Base-by-base conservation (phyloP, 768 basidiomycete species). In the Symmetrospora coprosmae region DNA sequence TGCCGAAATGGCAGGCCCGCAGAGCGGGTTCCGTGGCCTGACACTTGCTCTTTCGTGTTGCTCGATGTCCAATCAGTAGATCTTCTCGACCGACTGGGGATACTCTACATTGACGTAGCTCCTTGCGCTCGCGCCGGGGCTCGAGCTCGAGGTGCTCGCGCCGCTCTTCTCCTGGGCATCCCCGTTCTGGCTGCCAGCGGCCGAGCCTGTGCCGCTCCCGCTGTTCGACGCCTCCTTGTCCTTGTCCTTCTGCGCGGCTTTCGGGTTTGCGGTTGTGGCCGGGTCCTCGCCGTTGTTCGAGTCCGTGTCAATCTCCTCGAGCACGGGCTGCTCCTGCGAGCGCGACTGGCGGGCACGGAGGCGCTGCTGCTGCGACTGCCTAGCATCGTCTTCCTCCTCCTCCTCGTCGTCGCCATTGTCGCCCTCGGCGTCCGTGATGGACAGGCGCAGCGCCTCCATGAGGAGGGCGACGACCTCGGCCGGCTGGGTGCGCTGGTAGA, bases 401-500 rank as follows among this genome's bases (percentile, higher is more conserved):
- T 40, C 4, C 11, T 2, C 9, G 4, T 19, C 45, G 27, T 4
- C 27, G 27, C 27, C 41, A 45, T 6, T n/a, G 6, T 38, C 33
- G 8, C 50, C 35, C n/a, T 34, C 35, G 50, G 21, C 51, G 21
- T 39, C n/a, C 16, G 21, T n/a, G 27, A 53, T 53, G 23, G 51
- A 53, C 2, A 53, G 37, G 2, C 33, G 23, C 6, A 53, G 37
- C 8, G 51, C 51, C 39, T 53, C 51, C 66, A 74, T 69, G 38
- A 74, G 49, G 34, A 72, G 66, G 21, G 65, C 63, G 59, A 73
- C 72, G 60, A 74, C 68, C n/a, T 72, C 68, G 21, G 80, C 78
- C 2, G 87, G 85, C 30, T 92, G 81, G 33, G 88, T 90, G 74
- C 85, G 85, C 74, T 96, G 83, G 69, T 94, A 92, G 64, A 97